phyloP scores from a whole-genome alignment of 2,329 filamentous ascomycete genomes.

The Pseudocercospora ulei region DNA sequence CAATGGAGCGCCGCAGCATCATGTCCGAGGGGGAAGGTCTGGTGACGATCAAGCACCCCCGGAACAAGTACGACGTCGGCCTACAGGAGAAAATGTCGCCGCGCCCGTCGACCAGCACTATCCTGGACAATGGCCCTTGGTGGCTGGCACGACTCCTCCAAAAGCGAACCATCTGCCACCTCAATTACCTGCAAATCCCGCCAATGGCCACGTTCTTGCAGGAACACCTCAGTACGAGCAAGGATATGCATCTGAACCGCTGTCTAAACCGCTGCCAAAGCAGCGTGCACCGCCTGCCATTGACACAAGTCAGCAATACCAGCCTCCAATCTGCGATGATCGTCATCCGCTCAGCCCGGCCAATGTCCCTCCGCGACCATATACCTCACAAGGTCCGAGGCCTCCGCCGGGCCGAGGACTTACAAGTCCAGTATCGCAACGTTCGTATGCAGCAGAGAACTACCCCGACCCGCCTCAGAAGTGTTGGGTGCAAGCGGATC shows the following conservation, averaged over 20 bases:
- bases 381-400: constrained; percentile 17
- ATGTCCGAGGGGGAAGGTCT: constrained; percentile 11
- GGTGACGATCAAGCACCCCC: constrained; percentile 8
- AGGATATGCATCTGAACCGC: constrained; percentile 10
- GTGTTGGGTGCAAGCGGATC: constrained; percentile 14
- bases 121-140: constrained; percentile 26
- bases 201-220: constrained; percentile 11
- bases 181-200: constrained; percentile 1
- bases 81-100: constrained; percentile 4
- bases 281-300: constrained; percentile 14
- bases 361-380: constrained; percentile 17
- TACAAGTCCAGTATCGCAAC: constrained; percentile 15
- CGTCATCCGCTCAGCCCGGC: constrained; percentile 23
- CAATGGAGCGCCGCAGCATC: constrained; percentile 6
- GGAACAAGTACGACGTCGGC: constrained; percentile 8
- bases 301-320: constrained; percentile 18
- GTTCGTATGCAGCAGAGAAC: constrained; percentile 9
- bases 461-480: constrained; percentile 10
- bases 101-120: constrained; percentile 15
- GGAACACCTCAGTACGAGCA: constrained; percentile 14
- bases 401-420: constrained; percentile 11
- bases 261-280: constrained; percentile 8
- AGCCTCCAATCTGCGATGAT: constrained; percentile 11
- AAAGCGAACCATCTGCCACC: constrained; percentile 12
- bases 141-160: constrained; percentile 14